Conservation (phyloP, 2,329 filamentous ascomycete species). For the Macrophomina pseudophaseolina region DNA sequence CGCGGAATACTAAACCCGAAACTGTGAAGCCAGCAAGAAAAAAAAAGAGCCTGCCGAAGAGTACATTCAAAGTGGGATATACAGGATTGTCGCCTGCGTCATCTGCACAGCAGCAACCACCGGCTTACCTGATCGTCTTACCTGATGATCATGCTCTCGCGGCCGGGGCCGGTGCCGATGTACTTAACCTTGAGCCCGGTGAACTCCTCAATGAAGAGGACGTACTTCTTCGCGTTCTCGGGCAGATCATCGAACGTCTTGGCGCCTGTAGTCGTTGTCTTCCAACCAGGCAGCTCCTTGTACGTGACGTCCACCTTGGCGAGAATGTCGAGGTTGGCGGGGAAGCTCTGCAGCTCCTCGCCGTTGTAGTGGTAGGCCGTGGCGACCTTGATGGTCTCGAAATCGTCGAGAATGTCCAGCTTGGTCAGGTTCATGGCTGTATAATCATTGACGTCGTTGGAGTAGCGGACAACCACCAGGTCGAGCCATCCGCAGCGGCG, state of each 20-base stretch:
- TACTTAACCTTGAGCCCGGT: conserved; percentile 67
- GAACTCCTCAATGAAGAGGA: conserved; percentile 71
- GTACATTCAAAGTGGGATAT: not conserved
- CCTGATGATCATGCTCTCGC: conserved; percentile 68
- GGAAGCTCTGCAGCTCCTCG: conserved; percentile 65
- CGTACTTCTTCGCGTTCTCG: conserved; percentile 66
- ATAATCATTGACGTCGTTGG: conserved; percentile 69
- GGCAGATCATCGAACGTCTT: conserved; percentile 69
- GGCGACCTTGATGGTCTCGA: conserved; percentile 75
- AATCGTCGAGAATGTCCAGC: conserved; percentile 74
- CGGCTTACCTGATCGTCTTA: conserved; percentile 32
- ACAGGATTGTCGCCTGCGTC: conserved; percentile 4
- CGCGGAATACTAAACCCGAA: not conserved
- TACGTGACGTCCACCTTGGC: conserved; percentile 68
- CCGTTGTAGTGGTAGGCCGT: conserved; percentile 69
- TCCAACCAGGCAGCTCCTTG: conserved; percentile 72
- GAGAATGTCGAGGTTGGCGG: conserved; percentile 64
- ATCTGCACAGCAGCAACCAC: not conserved
- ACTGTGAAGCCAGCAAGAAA: not conserved
- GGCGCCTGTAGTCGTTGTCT: conserved; percentile 64
- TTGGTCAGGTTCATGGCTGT: conserved; percentile 68
- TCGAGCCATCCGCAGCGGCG: conserved; percentile 70
- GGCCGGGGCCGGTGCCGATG: conserved; percentile 69
- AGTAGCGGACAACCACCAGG: conserved; percentile 72
- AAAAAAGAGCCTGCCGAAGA: conserved; percentile 4